Conservation (phyloP, 163 green algal species). For the Prototheca cutis region DNA sequence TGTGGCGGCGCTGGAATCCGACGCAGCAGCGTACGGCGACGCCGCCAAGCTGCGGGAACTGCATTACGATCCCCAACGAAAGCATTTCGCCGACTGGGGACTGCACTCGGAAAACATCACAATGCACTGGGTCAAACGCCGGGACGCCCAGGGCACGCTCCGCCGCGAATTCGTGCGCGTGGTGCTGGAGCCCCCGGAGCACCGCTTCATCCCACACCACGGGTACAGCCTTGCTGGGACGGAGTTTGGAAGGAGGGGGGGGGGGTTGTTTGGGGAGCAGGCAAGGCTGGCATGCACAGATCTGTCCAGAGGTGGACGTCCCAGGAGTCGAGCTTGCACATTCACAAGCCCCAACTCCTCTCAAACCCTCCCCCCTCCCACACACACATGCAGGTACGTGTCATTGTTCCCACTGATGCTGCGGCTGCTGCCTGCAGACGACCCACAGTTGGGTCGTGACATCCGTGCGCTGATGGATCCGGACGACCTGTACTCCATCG, state of each 20-base stretch:
- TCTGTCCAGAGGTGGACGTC: no score
- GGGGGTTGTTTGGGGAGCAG: not conserved
- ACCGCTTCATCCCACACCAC: conserved; percentile 67
- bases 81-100: conserved; percentile 75
- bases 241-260: not conserved
- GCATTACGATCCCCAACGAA: conserved; percentile 48
- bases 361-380: not conserved
- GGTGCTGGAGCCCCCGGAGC: conserved; percentile 23
- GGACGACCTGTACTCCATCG: conserved; percentile 54
- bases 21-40: conserved; percentile 30
- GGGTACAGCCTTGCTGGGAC: conserved; percentile 24
- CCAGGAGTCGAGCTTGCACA: not conserved
- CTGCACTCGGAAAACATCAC: conserved; percentile 83
- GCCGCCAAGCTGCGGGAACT: conserved; percentile 44
- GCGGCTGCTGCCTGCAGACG: conserved; percentile 58
- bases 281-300: no score
- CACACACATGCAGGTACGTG: conserved; percentile 57
- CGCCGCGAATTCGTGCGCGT: no score
- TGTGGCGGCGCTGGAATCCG: conserved; percentile 14
- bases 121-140: no score
- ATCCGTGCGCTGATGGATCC: conserved; percentile 40
- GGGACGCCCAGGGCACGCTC: no score
- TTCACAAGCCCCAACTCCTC: not conserved
- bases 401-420: conserved; percentile 89
- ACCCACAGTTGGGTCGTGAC: conserved; percentile 37